Evolutionary conservation across 1,139 yeast species (phyloP).

Genomic region (Lodderomyces elongisporus): DNA sequence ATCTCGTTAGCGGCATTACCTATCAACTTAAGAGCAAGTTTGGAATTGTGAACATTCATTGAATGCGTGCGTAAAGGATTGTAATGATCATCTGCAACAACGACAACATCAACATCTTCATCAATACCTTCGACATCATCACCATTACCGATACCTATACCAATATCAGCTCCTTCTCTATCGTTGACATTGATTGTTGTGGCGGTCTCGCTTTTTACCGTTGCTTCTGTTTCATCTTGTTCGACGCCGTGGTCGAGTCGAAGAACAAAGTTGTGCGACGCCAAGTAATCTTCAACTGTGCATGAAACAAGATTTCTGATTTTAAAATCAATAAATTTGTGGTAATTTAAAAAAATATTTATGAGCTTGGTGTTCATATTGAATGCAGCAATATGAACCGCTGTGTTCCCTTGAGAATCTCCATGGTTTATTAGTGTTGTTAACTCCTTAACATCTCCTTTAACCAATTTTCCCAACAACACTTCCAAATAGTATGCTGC

Average conservation of each 20-base stretch:
- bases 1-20: slow-evolving; percentile 31
- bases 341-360: slow-evolving; percentile 65
- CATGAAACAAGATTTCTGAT: slow-evolving; percentile 67
- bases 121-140: slow-evolving; percentile 2
- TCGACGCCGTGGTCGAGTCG: slow-evolving; percentile 19
- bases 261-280: slow-evolving; percentile 29
- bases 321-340: slow-evolving; percentile 58
- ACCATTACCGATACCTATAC: background rate
- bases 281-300: slow-evolving; percentile 69
- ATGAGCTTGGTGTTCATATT: slow-evolving; percentile 72
- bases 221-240: slow-evolving; percentile 5
- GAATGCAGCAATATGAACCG: slow-evolving; percentile 76
- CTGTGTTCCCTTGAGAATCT: slow-evolving; percentile 83
- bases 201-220: too few relatives aligned
- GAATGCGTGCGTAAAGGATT: slow-evolving; percentile 22
- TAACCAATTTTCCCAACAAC: slow-evolving; percentile 54
- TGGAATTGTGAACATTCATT: slow-evolving; percentile 35
- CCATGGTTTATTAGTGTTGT: slow-evolving; percentile 74
- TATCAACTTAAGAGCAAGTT: slow-evolving; percentile 34
- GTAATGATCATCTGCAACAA: too few relatives aligned
- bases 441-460: slow-evolving; percentile 19
- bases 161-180: slow-evolving; percentile 1
- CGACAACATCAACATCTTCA: slow-evolving; percentile 2
- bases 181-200: too few relatives aligned
- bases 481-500: slow-evolving; percentile 81